Percentiles rank a stretch among this genome's conserved stretches.
Conservation (phyloP, 371 early-diverging fungal genomes). For the Mucor lusitanicus region DNA sequence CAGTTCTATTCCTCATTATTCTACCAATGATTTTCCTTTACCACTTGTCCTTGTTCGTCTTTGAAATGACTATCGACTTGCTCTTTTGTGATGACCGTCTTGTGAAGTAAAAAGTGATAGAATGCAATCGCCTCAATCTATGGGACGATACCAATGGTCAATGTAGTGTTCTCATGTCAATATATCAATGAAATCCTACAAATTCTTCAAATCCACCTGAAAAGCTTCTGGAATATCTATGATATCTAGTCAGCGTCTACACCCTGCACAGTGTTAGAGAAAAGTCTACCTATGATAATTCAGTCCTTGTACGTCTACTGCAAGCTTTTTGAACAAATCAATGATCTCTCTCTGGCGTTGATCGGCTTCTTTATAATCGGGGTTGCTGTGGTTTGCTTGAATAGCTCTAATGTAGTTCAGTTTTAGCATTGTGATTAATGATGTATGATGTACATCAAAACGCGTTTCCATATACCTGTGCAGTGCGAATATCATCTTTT, state of each 20-base stretch:
- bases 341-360: conserved; percentile 52
- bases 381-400: conserved; percentile 4
- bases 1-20: background rate
- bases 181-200: conserved; percentile 23
- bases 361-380: conserved; percentile 40
- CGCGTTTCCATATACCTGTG: conserved; percentile 47
- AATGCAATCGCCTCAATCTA: conserved; percentile 69
- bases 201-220: conserved; percentile 59
- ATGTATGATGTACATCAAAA: too few relatives aligned
- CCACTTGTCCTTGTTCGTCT: conserved; percentile 21
- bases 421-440: too few relatives aligned
- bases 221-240: conserved; percentile 50
- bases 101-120: conserved; percentile 51
- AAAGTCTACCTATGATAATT: conserved; percentile 44
- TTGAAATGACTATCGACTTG: conserved; percentile 51
- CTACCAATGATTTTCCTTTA: background rate
- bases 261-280: background rate
- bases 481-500: conserved; percentile 65
- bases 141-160: background rate
- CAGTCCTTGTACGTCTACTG: conserved; percentile 52
- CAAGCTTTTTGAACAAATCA: conserved; percentile 45
- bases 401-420: background rate
- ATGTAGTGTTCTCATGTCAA: background rate
- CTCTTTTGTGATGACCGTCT: conserved; percentile 45
- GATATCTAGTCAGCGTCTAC: background rate